These are phyloP conservation scores for Silybum marianum DNA, from an alignment of 129 eudicot genomes.

Conservation along the genomic window DNA sequence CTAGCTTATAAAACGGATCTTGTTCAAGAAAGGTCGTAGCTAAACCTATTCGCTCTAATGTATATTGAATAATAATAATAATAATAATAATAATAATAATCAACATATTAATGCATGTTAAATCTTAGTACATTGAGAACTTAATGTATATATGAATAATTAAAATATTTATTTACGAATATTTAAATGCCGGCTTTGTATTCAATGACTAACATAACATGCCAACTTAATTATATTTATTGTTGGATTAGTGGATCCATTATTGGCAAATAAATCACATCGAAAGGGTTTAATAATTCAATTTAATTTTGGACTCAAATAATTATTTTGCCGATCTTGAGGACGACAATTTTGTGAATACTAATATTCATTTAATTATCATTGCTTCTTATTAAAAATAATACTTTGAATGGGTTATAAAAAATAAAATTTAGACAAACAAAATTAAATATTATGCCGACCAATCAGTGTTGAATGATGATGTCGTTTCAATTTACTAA, in stretches of 20 bases:
- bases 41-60: not conserved
- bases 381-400: not conserved
- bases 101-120: not conserved
- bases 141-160: not conserved
- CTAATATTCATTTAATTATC: not conserved
- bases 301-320: not conserved
- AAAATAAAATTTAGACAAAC: not conserved
- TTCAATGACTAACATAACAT: conserved; percentile 9
- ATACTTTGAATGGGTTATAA: not conserved
- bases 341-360: conserved; percentile 19
- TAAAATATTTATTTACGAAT: not conserved
- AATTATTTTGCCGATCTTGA: conserved; percentile 27
- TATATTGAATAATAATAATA: too few species aligned
- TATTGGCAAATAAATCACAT: not conserved
- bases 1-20: too few species aligned
- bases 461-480: not conserved
- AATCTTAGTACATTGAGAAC: not conserved
- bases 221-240: not conserved
- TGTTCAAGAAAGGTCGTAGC: too few species aligned
- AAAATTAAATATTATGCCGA: not conserved
- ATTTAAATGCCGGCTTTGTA: conserved; percentile 18
- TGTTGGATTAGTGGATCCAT: conserved; percentile 1
- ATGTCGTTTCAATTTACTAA: not conserved
- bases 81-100: too few species aligned
- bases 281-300: not conserved